Evolutionary conservation across 257 asterid genomes (phyloP).

Genomic region (Dorcoceras hygrometricum): DNA sequence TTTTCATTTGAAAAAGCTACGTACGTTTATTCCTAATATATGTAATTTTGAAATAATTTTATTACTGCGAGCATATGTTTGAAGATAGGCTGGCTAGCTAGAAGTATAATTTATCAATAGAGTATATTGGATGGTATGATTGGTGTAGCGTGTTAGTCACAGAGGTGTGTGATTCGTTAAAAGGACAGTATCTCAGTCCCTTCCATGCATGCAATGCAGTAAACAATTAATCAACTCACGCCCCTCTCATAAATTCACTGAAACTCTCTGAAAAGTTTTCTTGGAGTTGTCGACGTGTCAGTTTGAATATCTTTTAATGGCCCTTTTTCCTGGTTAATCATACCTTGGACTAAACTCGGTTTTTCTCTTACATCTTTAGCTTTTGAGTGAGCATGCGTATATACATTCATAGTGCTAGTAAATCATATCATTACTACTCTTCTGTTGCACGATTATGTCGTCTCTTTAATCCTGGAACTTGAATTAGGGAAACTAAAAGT

Average conservation of each 20-base stretch:
- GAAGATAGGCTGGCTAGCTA: no score
- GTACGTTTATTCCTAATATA: no score
- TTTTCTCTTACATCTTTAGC: no score
- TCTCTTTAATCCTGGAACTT: constrained; percentile 19
- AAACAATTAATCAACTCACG: background rate
- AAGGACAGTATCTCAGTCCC: background rate
- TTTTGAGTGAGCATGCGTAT: no score
- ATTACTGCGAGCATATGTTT: no score
- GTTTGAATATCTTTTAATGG: constrained; percentile 16
- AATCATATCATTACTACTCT: background rate
- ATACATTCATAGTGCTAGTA: background rate
- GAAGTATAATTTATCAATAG: no score
- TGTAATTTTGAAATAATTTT: no score
- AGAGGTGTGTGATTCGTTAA: background rate
- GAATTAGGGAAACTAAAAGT: background rate
- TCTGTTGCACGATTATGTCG: constrained; percentile 23
- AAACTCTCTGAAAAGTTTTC: background rate
- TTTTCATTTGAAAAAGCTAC: no score
- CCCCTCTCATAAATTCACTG: background rate
- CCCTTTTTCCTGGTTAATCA: background rate
- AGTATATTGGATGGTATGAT: constrained; percentile 3
- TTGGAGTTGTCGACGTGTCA: background rate
- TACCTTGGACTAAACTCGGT: no score
- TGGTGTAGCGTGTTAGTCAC: background rate
- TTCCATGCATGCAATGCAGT: constrained; percentile 1